A percentile compares a stretch with the other conserved stretches of the same genome.
phyloP scores from a whole-genome alignment of 192 early-diverging fungal genomes.

The Umbelopsis isabellina region DNA sequence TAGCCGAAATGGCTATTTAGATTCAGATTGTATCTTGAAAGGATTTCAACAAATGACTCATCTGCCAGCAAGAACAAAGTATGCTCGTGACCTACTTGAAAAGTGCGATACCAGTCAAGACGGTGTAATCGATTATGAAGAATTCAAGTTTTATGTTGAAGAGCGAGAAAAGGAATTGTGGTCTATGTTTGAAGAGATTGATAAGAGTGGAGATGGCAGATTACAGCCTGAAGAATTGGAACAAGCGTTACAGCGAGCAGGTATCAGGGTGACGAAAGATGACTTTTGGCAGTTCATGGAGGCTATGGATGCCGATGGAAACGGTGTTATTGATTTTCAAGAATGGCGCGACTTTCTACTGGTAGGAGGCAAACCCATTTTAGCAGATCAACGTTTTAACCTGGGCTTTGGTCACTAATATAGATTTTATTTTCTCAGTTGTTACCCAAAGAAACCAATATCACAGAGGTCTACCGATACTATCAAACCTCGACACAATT shows the following conservation, averaged over 20 bases:
- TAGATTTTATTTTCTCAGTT: constrained; percentile 47
- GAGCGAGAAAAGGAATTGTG: constrained; percentile 69
- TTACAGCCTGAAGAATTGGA: constrained; percentile 62
- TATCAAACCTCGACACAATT: constrained; percentile 63
- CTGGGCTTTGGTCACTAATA: background rate
- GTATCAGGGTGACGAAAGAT: constrained; percentile 61
- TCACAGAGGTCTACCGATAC: constrained; percentile 66
- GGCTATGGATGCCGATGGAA: constrained; percentile 63
- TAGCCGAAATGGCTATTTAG: constrained; percentile 34
- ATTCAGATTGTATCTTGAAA: constrained; percentile 39
- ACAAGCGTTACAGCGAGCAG: constrained; percentile 55
- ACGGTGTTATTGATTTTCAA: constrained; percentile 66
- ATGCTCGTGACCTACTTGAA: constrained; percentile 47
- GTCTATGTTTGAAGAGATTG: constrained; percentile 66
- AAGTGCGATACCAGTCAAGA: constrained; percentile 43
- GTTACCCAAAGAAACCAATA: constrained; percentile 62
- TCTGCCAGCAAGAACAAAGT: constrained; percentile 46
- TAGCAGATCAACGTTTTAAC: background rate
- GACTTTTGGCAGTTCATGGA: constrained; percentile 64
- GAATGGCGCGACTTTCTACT: constrained; percentile 70
- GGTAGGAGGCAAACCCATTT: constrained; percentile 37
- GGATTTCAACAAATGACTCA: constrained; percentile 44
- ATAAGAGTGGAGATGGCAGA: constrained; percentile 58
- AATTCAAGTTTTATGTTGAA: constrained; percentile 65
- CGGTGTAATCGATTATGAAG: constrained; percentile 51